Conservation (phyloP, 2,329 filamentous ascomycete genomes). For the Fusarium sp. region DNA sequence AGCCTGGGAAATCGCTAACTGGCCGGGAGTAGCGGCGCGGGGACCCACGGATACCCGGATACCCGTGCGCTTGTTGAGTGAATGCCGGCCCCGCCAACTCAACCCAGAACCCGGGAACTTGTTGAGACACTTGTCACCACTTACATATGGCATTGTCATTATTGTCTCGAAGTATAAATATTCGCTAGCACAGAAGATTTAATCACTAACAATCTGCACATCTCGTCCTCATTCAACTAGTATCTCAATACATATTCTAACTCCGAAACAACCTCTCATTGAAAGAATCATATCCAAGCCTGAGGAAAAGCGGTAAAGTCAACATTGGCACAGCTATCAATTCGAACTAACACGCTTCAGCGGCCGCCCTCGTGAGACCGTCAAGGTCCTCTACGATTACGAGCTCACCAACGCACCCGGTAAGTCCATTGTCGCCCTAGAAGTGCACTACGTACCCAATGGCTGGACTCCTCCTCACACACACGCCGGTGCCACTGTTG, state of each 20-base stretch:
- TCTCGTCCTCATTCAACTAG: too few species aligned
- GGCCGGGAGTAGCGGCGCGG: too few species aligned
- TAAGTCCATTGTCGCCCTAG: conserved; percentile 29
- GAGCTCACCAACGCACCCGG: conserved; percentile 31
- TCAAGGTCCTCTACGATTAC: conserved; percentile 27
- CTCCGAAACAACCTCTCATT: accelerated
- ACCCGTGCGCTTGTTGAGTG: background rate
- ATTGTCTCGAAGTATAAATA: background rate
- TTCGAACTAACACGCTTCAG: accelerated
- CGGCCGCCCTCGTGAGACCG: conserved; percentile 33
- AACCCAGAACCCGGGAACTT: background rate
- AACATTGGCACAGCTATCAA: accelerated
- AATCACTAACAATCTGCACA: background rate
- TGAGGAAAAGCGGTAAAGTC: background rate
- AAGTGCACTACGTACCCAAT: conserved; percentile 17
- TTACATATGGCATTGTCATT: too few species aligned
- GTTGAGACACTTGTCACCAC: background rate
- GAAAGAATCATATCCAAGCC: background rate
- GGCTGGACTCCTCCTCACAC: conserved; percentile 38
- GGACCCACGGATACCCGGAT: conserved; percentile 14
- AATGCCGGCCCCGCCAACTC: too few species aligned
- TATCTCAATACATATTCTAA: too few species aligned
- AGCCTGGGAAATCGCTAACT: too few species aligned
- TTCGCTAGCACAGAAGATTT: too few species aligned
- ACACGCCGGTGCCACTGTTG: conserved; percentile 26